A percentile compares a stretch with the other conserved stretches of the same genome.
phyloP scores from a whole-genome alignment of 257 asterid genomes.

The Euphrasia confusa region DNA sequence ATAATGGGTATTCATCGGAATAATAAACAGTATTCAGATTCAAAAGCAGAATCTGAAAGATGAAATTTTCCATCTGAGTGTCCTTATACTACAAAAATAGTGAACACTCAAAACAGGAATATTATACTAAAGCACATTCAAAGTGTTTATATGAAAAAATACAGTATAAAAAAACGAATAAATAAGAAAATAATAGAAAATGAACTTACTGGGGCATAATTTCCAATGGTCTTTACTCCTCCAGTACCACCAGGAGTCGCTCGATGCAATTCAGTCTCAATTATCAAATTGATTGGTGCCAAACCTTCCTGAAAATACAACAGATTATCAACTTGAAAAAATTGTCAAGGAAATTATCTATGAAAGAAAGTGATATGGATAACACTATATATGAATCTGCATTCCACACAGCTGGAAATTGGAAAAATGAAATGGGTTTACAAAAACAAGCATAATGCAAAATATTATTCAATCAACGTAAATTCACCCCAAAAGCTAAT shows the following conservation, averaged over 20 bases:
- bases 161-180: background rate
- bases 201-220: conserved; percentile 33
- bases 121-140: too few species aligned
- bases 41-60: conserved; percentile 1
- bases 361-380: background rate
- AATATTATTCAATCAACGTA: conserved; percentile 12
- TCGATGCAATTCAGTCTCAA: conserved; percentile 93
- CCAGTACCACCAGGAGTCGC: conserved; percentile 99
- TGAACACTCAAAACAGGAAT: conserved; percentile 11
- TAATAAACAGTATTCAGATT: background rate
- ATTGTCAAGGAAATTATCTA: background rate
- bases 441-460: background rate
- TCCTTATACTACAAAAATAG: conserved; percentile 13
- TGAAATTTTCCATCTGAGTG: conserved; percentile 1
- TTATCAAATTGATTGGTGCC: conserved; percentile 86
- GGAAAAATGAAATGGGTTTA: background rate
- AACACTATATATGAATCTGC: conserved; percentile 6
- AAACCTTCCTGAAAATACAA: conserved; percentile 77
- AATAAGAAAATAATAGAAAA: conserved; percentile 10
- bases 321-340: conserved; percentile 1
- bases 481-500: background rate
- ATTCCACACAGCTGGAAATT: background rate
- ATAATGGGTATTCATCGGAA: conserved; percentile 1
- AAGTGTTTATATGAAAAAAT: background rate
- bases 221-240: conserved; percentile 92